phyloP scores from a whole-genome alignment of 495 filamentous ascomycete species.

The Hypoxylon fuscum region DNA sequence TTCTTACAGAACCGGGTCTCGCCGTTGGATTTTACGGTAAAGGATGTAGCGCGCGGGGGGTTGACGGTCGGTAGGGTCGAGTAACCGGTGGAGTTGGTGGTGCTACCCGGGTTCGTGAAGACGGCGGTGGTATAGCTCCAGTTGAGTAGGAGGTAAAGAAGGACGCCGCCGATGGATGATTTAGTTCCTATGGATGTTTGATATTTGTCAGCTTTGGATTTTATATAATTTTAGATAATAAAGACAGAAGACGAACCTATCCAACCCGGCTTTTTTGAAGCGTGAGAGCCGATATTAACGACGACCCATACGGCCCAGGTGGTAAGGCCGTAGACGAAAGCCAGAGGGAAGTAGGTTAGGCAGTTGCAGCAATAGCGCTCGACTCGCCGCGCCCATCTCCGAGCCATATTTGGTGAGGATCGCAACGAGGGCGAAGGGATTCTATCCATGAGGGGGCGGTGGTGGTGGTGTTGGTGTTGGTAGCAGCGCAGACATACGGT shows the following conservation, averaged over 20 bases:
- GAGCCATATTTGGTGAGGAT: conserved; percentile 48
- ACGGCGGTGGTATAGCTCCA: conserved; percentile 90
- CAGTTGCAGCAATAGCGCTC: conserved; percentile 86
- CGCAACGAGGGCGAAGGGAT: conserved; percentile 37
- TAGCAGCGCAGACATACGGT: conserved; percentile 5
- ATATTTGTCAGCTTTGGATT: not conserved
- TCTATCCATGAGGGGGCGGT: conserved; percentile 36
- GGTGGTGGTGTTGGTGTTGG: not conserved
- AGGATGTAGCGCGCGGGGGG: conserved; percentile 68
- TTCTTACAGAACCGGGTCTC: conserved; percentile 94
- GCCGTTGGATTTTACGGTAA: conserved; percentile 91
- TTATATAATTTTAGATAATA: not conserved
- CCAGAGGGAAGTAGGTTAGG: conserved; percentile 85
- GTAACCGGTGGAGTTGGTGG: conserved; percentile 61
- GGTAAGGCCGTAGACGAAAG: conserved; percentile 87
- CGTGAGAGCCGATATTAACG: conserved; percentile 69
- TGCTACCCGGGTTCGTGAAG: conserved; percentile 85
- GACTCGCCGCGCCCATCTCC: conserved; percentile 74
- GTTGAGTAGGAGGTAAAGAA: conserved; percentile 82
- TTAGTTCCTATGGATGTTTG: conserved; percentile 50
- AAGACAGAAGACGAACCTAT: conserved; percentile 65
- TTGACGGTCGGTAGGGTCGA: conserved; percentile 59
- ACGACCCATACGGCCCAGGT: conserved; percentile 93
- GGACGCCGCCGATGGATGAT: conserved; percentile 66
- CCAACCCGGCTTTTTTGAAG: conserved; percentile 66